A percentile compares a stretch with the other conserved stretches of the same genome.
Evolutionary conservation across 768 basidiomycete genomes (phyloP).

Genomic region (Rubroboletus pulcherrimus): DNA sequence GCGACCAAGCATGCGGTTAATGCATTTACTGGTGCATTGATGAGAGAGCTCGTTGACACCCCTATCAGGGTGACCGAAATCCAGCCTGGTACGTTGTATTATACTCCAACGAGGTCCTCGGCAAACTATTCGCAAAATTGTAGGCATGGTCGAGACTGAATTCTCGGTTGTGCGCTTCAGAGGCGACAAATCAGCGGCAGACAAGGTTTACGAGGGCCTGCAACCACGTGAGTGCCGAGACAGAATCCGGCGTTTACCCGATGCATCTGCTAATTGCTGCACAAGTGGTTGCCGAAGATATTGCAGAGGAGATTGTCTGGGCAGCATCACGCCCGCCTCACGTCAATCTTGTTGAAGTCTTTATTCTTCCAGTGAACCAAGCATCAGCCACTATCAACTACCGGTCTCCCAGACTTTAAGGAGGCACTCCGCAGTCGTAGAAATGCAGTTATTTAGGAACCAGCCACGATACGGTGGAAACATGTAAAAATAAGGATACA

Average conservation of each 20-base stretch:
- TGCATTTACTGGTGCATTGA: constrained; percentile 78
- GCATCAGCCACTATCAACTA: constrained; percentile 64
- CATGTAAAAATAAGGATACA: constrained; percentile 31
- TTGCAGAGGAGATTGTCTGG: constrained; percentile 99
- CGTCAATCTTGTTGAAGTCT: constrained; percentile 84
- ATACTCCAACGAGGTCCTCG: neutral
- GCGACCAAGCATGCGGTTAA: constrained; percentile 87
- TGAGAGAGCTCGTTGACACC: constrained; percentile 88
- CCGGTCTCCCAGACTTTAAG: constrained; percentile 33
- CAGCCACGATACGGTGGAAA: constrained; percentile 1
- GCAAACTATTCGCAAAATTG: neutral
- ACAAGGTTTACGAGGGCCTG: constrained; percentile 87
- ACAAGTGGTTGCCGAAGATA: constrained; percentile 76
- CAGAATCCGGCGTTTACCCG: neutral
- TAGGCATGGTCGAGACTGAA: constrained; percentile 86
- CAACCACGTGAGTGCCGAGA: constrained; percentile 62
- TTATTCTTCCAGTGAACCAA: constrained; percentile 77
- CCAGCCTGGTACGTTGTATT: constrained; percentile 64
- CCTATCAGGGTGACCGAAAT: constrained; percentile 93
- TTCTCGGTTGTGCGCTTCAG: constrained; percentile 90
- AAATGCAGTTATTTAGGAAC: neutral
- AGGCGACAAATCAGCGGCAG: constrained; percentile 77
- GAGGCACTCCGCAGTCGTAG: neutral
- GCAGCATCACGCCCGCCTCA: constrained; percentile 87
- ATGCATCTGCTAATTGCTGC: constrained; percentile 4